Base-by-base conservation (phyloP, 73 alveolate genomes). In the Tetrahymena borealis region DNA sequence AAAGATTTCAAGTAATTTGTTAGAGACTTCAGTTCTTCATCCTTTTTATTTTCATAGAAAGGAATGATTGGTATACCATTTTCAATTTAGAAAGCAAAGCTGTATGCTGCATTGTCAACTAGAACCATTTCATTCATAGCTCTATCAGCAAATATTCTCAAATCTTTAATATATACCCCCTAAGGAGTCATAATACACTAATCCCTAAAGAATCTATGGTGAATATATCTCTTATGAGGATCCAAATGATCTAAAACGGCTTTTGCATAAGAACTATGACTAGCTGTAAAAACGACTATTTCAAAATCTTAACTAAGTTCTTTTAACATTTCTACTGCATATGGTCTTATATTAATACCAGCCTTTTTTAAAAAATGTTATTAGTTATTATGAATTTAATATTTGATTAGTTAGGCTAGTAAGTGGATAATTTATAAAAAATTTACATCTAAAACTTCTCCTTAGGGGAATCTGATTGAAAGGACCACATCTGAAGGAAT, bases 1-100 rank as follows among this genome's bases (percentile, higher is more conserved):
- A 93, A 38, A 0, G 93, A 91, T 77, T 15, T 79, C 11, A 94
- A 90, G 78, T 94, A 94, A 32, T 16, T 38, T 28, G 60, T 38
- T 78, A 94, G 78, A 4, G 90, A 40, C 39, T 91, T 37, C 10
- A 94, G 92, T 79, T 96, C 98, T 39, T 94, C 94, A 95, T 96
- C 98, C 38, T 78, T 92, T 78, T 85, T 93, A 78, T 96, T 93
- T 91, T 95, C 97, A 78, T 96, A 95, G 77, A 94, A 96, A 78
- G 97, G 97, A 33, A 94, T 78, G 10, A 96, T 96, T 11, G 98
- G 98, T 0, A 96, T 93, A 11, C 98, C 98, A 85, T 96, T 96
- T 24, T 90, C 92, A 16, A 95, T 77, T 90, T 96, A 94, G 18
- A 43, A 91, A 18, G 96, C 95, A 79, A 95, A 96, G 33, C 95